Conservation (phyloP, 345 rosid genomes). For the Populus nigra region DNA sequence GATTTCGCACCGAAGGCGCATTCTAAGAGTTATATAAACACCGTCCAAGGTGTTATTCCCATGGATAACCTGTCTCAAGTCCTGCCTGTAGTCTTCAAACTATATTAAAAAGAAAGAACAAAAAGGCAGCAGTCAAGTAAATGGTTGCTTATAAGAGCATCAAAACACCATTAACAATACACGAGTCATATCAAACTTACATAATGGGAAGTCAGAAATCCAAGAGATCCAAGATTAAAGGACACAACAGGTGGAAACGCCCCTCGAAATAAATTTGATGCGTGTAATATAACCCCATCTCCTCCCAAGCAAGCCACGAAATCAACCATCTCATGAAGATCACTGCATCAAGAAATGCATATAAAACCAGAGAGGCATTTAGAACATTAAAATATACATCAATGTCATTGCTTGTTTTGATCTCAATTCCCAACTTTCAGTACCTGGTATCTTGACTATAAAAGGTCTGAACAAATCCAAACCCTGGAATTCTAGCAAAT, state of each 20-base stretch:
- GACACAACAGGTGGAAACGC: constrained; percentile 97
- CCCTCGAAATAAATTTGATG: constrained; percentile 87
- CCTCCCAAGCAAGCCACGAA: constrained; percentile 98
- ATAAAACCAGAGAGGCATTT: constrained; percentile 9
- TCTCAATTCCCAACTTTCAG: constrained; percentile 1
- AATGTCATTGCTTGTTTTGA: background rate
- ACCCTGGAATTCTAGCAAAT: constrained; percentile 97
- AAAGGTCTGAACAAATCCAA: constrained; percentile 94
- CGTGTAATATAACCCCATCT: constrained; percentile 94
- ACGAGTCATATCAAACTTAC: constrained; percentile 41
- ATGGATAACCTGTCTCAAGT: constrained; percentile 75
- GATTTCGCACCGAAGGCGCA: constrained; percentile 89
- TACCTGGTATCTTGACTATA: constrained; percentile 98
- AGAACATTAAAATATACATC: constrained; percentile 5
- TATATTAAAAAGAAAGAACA: constrained; percentile 21
- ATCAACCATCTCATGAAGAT: constrained; percentile 97
- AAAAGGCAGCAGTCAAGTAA: constrained; percentile 9
- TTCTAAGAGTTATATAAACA: constrained; percentile 92
- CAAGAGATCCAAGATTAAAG: constrained; percentile 95
- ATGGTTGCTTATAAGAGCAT: constrained; percentile 8
- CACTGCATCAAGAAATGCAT: constrained; percentile 43
- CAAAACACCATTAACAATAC: constrained; percentile 2
- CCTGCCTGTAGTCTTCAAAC: constrained; percentile 86
- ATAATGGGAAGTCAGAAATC: constrained; percentile 89
- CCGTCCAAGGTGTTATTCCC: constrained; percentile 83